These are phyloP conservation scores for Testicularia cyperi DNA, from an alignment of 1,284 basidiomycete genomes.

Conservation along the genomic window DNA sequence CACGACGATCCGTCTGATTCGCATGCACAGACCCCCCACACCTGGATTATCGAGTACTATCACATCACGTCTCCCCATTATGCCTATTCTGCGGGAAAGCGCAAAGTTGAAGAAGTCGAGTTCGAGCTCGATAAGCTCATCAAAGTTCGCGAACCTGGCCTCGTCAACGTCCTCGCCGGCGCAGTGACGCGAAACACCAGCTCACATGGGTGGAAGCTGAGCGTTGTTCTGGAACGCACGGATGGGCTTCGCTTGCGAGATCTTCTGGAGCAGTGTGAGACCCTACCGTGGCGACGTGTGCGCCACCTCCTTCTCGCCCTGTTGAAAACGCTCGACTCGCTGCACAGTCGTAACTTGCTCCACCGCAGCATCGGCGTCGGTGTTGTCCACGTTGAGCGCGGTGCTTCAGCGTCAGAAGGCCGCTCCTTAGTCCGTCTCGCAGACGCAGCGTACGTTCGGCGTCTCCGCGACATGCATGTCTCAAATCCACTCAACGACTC, in stretches of 20 bases:
- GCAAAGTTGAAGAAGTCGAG: constrained; percentile 56
- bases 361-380: constrained; percentile 45
- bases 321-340: constrained; percentile 44
- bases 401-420: constrained; percentile 5
- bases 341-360: constrained; percentile 49
- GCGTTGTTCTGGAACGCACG: constrained; percentile 35
- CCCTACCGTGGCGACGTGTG: constrained; percentile 45
- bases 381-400: constrained; percentile 25
- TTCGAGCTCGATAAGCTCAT: constrained; percentile 45
- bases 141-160: constrained; percentile 28
- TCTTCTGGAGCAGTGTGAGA: constrained; percentile 43
- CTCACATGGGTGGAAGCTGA: constrained; percentile 41
- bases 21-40: constrained; percentile 9
- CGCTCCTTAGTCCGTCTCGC: constrained; percentile 19
- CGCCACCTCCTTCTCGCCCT: constrained; percentile 36
- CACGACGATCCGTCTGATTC: constrained; percentile 33
- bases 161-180: constrained; percentile 48
- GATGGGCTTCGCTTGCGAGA: constrained; percentile 24
- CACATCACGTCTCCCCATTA: constrained; percentile 49
- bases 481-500: constrained; percentile 47
- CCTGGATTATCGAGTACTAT: constrained; percentile 50
- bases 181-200: constrained; percentile 34
- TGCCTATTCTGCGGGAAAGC: constrained; percentile 38
- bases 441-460: constrained; percentile 39
- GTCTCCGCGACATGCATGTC: constrained; percentile 50